Conservation (phyloP, 768 basidiomycete species). For the Tricholoma bakamatsutake region DNA sequence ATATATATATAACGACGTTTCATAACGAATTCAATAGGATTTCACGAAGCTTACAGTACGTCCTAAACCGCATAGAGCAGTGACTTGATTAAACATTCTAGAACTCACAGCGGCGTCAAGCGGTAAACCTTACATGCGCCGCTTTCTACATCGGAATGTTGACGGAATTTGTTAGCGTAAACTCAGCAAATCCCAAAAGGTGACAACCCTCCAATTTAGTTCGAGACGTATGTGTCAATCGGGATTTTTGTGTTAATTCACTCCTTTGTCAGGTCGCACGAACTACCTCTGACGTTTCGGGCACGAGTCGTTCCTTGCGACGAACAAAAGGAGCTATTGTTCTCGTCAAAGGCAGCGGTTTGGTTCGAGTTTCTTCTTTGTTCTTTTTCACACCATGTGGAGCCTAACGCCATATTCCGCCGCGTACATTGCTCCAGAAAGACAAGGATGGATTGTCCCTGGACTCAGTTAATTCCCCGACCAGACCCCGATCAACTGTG, state of each 20-base stretch:
- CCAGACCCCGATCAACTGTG: background rate
- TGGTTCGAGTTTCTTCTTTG: background rate
- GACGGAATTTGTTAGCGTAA: background rate
- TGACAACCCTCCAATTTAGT: background rate
- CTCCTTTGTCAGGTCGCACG: background rate
- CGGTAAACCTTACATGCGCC: background rate
- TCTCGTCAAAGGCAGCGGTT: background rate
- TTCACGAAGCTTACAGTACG: background rate
- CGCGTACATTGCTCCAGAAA: background rate
- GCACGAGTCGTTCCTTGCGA: constrained; percentile 1
- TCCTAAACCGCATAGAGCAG: background rate
- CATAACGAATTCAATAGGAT: background rate
- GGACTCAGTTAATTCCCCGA: background rate
- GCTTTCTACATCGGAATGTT: background rate
- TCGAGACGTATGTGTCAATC: background rate
- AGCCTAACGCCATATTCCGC: background rate
- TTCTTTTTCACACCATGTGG: background rate
- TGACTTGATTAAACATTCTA: background rate
- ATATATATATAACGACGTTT: background rate
- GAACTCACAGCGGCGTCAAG: background rate
- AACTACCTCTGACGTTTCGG: background rate
- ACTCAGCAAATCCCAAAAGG: background rate
- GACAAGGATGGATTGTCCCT: background rate
- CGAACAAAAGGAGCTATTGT: background rate
- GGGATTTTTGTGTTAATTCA: background rate